Evolutionary conservation across 495 filamentous ascomycete species (phyloP).

Genomic region (Glarea lozoyensis): DNA sequence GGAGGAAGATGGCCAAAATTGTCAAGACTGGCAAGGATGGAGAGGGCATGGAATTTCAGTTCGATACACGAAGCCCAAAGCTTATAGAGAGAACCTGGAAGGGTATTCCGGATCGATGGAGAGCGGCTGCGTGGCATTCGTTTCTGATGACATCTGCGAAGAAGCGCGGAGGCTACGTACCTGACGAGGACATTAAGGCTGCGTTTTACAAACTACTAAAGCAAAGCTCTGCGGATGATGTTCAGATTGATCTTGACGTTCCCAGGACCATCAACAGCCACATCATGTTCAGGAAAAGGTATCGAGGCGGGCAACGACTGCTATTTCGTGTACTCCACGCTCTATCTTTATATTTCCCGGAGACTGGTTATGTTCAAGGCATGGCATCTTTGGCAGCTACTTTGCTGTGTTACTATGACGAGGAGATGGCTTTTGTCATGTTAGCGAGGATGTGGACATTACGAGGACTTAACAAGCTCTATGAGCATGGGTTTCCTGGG

Average conservation of each 20-base stretch:
- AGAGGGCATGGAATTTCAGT: conserved; percentile 83
- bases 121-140: conserved; percentile 86
- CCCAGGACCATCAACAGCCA: conserved; percentile 91
- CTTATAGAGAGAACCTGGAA: conserved; percentile 93
- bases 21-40: conserved; percentile 45
- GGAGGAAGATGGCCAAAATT: conserved; percentile 88
- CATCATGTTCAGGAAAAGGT: conserved; percentile 93
- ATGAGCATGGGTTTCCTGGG: conserved; percentile 74
- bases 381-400: conserved; percentile 95
- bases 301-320: conserved; percentile 82
- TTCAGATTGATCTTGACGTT: conserved; percentile 96
- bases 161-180: conserved; percentile 44
- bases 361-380: conserved; percentile 92
- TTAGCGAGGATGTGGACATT: conserved; percentile 84
- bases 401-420: conserved; percentile 91
- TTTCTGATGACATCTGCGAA: conserved; percentile 84
- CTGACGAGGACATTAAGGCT: conserved; percentile 63
- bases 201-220: conserved; percentile 62
- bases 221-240: conserved; percentile 75
- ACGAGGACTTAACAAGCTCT: conserved; percentile 77
- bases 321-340: conserved; percentile 90
- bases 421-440: conserved; percentile 93
- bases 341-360: conserved; percentile 83
- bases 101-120: conserved; percentile 95
- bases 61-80: conserved; percentile 76